phyloP scores from a whole-genome alignment of 169 alveolate genomes.

The Neospora caninum region DNA sequence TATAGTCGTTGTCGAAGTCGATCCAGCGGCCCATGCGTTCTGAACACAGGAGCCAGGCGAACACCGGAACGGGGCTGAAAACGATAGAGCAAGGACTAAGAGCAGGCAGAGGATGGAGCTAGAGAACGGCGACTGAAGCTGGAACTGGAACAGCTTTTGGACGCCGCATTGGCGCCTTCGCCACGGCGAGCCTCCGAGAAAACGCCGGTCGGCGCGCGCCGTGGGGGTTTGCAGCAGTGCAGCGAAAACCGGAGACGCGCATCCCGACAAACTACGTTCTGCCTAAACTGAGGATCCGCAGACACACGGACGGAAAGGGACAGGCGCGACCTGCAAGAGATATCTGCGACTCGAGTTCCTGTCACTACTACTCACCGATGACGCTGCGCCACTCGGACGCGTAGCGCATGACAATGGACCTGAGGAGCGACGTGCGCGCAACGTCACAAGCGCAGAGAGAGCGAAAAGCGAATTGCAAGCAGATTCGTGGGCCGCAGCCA shows the following conservation, averaged over 20 bases:
- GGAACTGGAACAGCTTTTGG: neutral
- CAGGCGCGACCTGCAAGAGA: too few relatives aligned
- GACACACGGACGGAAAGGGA: too few relatives aligned
- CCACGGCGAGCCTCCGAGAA: too few relatives aligned
- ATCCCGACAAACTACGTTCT: too few relatives aligned
- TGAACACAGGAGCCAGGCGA: neutral
- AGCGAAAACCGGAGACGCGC: too few relatives aligned
- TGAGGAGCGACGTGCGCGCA: slow-evolving; percentile 68
- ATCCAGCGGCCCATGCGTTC: slow-evolving; percentile 98
- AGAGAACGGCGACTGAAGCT: neutral
- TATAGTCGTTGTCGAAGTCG: slow-evolving; percentile 98
- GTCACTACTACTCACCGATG: slow-evolving; percentile 43
- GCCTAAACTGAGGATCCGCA: too few relatives aligned
- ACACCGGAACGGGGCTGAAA: neutral
- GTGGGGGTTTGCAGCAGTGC: too few relatives aligned
- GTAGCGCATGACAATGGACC: slow-evolving; percentile 96
- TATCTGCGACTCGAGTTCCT: neutral
- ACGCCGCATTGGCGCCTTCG: too few relatives aligned
- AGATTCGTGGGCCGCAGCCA: too few relatives aligned
- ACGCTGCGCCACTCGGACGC: slow-evolving; percentile 91
- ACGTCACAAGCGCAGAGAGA: neutral
- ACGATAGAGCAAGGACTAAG: neutral
- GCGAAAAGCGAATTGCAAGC: neutral
- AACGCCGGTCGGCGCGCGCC: too few relatives aligned
- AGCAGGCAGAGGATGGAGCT: neutral